These are phyloP conservation scores for Leucosporidium scottii DNA, from an alignment of 768 basidiomycete species.

Conservation along the genomic window DNA sequence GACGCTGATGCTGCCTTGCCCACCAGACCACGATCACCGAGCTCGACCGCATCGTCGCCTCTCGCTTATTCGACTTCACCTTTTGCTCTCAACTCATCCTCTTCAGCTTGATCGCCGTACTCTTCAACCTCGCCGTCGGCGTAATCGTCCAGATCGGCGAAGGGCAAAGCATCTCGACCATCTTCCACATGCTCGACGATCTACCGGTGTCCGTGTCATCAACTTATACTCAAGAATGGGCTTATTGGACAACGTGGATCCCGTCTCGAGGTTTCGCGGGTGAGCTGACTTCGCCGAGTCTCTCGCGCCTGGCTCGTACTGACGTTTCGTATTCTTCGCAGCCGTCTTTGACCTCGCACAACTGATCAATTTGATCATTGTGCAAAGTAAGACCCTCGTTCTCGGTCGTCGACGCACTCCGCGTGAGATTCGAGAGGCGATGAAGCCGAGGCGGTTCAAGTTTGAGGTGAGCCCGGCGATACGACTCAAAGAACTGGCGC, in stretches of 20 bases:
- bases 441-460: background rate
- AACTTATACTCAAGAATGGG: constrained; percentile 80
- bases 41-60: constrained; percentile 75
- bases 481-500: background rate
- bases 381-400: constrained; percentile 70
- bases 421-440: constrained; percentile 62
- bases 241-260: background rate
- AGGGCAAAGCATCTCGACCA: background rate
- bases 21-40: constrained; percentile 28
- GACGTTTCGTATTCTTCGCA: constrained; percentile 46
- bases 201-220: constrained; percentile 52
- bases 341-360: constrained; percentile 93
- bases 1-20: no score
- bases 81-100: constrained; percentile 82
- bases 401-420: constrained; percentile 69
- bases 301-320: background rate
- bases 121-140: constrained; percentile 13
- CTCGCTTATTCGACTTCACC: constrained; percentile 87
- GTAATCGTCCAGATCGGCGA: background rate
- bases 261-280: background rate
- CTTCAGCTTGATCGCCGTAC: constrained; percentile 52
- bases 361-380: constrained; percentile 68
- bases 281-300: background rate
- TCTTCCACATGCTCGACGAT: constrained; percentile 3
- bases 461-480: background rate